Evolutionary conservation across 2,329 filamentous ascomycete species (phyloP).

Genomic region (Trichoderma sp.): DNA sequence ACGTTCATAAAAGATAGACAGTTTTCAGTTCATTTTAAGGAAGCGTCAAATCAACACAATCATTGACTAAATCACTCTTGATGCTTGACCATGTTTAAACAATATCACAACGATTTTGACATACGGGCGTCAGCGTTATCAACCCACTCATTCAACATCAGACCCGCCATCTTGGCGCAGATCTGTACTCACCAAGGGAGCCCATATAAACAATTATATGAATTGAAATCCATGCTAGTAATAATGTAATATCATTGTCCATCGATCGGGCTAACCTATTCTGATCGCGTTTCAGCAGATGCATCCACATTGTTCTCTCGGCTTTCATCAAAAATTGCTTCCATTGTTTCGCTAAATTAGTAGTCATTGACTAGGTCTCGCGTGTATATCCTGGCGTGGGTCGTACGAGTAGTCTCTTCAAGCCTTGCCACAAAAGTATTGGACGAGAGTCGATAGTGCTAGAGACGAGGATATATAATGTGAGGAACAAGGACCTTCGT

Average conservation of each 20-base stretch:
- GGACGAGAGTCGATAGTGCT: neutral
- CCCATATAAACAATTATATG: neutral
- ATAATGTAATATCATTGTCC: neutral
- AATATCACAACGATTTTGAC: neutral
- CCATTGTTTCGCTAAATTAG: neutral
- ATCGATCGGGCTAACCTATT: neutral
- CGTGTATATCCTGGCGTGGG: neutral
- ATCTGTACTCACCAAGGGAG: neutral
- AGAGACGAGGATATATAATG: too few relatives aligned
- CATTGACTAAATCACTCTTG: neutral
- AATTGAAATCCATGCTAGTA: neutral
- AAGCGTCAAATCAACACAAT: neutral
- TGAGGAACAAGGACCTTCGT: too few relatives aligned
- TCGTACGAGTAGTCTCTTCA: neutral
- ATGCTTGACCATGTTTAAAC: neutral
- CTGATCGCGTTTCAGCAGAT: neutral
- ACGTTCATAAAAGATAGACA: neutral
- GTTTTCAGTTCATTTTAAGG: neutral
- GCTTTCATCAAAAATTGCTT: neutral
- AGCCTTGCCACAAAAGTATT: neutral
- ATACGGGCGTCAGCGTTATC: neutral
- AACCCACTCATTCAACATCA: neutral
- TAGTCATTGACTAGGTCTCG: neutral
- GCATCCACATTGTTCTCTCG: neutral
- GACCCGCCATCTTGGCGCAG: neutral